A percentile compares a stretch with the other conserved stretches of the same genome.
phyloP scores from a whole-genome alignment of 768 basidiomycete genomes.

The Kwoniella newhampshirensis region DNA sequence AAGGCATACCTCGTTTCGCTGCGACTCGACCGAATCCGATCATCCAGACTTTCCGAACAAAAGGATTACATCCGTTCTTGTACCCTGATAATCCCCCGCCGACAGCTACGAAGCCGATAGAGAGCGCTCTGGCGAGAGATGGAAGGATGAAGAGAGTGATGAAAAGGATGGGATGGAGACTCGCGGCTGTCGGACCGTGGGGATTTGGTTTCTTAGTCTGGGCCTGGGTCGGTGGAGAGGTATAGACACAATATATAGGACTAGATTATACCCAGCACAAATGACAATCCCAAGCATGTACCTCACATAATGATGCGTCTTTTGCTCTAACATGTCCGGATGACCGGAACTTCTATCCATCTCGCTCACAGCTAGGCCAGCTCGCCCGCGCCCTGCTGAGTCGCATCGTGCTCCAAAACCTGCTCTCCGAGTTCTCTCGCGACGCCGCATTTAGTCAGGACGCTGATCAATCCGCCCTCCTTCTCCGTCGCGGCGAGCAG shows the following conservation, averaged over 20 bases:
- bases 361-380: conserved; percentile 5
- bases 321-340: no score
- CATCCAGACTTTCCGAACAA: conserved; percentile 20
- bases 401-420: conserved; percentile 24
- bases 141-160: conserved; percentile 14
- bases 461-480: conserved; percentile 39
- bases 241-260: conserved; percentile 21
- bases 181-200: conserved; percentile 51
- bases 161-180: conserved; percentile 42
- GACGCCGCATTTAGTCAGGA: conserved; percentile 45
- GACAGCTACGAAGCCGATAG: conserved; percentile 6
- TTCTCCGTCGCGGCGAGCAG: conserved; percentile 58
- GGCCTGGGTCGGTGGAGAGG: conserved; percentile 51
- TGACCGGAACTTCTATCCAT: no score
- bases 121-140: conserved; percentile 6
- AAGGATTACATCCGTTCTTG: conserved; percentile 44
- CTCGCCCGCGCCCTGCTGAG: conserved; percentile 21
- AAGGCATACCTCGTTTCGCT: no score
- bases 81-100: conserved; percentile 25
- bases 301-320: no score
- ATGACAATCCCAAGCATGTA: no score
- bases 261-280: conserved; percentile 15
- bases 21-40: conserved; percentile 25
- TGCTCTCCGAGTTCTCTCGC: conserved; percentile 47
- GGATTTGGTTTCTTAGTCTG: conserved; percentile 49